Percentiles rank a stretch among this genome's conserved stretches.
Conservation (phyloP, 371 early-diverging fungal genomes). For the Mortierella sp. region DNA sequence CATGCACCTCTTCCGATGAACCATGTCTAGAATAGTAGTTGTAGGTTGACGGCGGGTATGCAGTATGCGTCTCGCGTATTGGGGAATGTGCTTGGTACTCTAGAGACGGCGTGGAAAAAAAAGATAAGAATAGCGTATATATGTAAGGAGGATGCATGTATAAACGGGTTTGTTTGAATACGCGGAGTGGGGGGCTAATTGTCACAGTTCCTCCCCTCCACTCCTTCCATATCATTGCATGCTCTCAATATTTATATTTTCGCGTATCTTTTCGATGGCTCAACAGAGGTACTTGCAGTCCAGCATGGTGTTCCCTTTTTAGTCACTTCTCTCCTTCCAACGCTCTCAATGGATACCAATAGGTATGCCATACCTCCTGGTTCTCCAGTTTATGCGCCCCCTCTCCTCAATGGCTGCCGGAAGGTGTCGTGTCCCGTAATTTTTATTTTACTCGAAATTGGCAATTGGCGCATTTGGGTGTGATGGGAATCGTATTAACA, state of each 20-base stretch:
- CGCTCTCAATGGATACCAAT: neutral
- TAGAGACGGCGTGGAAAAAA: conserved; percentile 10
- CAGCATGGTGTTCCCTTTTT: neutral
- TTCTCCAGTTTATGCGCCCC: conserved; percentile 4
- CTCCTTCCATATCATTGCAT: neutral
- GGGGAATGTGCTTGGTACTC: conserved; percentile 52
- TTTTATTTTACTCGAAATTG: too few relatives aligned
- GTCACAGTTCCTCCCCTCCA: conserved; percentile 1
- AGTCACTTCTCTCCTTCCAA: neutral
- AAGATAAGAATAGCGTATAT: neutral
- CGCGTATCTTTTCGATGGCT: neutral
- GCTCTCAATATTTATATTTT: neutral
- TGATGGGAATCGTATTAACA: neutral
- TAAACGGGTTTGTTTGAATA: too few relatives aligned
- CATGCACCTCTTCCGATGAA: conserved; percentile 37
- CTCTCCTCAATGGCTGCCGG: neutral
- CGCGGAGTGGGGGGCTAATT: neutral
- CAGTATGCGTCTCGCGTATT: conserved; percentile 30
- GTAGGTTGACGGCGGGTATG: conserved; percentile 12
- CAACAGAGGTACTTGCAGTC: neutral
- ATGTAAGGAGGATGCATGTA: neutral
- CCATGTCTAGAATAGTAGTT: conserved; percentile 29
- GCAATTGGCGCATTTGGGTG: neutral
- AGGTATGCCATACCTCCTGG: neutral
- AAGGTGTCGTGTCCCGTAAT: neutral